These are phyloP conservation scores for Celoporthe dispersa DNA, from an alignment of 2,329 filamentous ascomycete species.

Conservation along the genomic window DNA sequence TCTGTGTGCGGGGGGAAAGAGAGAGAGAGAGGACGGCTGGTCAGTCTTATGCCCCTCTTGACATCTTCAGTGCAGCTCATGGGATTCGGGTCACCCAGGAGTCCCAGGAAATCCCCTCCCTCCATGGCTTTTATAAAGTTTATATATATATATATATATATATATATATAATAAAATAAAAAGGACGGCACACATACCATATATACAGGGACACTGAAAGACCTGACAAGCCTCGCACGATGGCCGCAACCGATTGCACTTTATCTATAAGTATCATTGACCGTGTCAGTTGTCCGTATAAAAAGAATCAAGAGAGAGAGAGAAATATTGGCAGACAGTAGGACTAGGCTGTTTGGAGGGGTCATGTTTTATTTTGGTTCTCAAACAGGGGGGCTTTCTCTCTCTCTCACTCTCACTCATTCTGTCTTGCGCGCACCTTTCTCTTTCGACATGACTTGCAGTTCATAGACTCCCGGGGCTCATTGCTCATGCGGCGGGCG, in stretches of 20 bases:
- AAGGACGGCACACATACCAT: slow-evolving; percentile 64
- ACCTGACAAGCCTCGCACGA: slow-evolving; percentile 89
- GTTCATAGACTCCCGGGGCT: slow-evolving; percentile 90
- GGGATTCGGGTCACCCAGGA: no score
- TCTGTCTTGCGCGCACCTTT: slow-evolving; percentile 64
- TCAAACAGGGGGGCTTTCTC: slow-evolving; percentile 7
- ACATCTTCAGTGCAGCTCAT: not conserved
- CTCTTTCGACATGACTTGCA: slow-evolving; percentile 93
- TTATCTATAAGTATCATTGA: slow-evolving; percentile 66
- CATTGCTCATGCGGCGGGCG: slow-evolving; percentile 70
- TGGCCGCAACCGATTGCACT: slow-evolving; percentile 84
- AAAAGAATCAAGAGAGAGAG: not conserved
- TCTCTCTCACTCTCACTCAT: no score
- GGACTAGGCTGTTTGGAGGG: not conserved
- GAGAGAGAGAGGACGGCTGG: not conserved
- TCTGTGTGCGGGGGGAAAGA: slow-evolving; percentile 62
- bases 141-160: no score
- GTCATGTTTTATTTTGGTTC: not conserved
- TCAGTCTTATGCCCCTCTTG: slow-evolving; percentile 17
- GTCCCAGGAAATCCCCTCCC: no score
- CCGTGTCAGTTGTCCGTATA: slow-evolving; percentile 21
- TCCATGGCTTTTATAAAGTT: not conserved
- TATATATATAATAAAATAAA: no score
- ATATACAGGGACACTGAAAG: slow-evolving; percentile 86
- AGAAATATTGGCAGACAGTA: not conserved